Evolutionary conservation across 2,329 filamentous ascomycete species (phyloP), one percentile per base, ranked within the genome.

Genomic region (Diaporthe helianthi): DNA sequence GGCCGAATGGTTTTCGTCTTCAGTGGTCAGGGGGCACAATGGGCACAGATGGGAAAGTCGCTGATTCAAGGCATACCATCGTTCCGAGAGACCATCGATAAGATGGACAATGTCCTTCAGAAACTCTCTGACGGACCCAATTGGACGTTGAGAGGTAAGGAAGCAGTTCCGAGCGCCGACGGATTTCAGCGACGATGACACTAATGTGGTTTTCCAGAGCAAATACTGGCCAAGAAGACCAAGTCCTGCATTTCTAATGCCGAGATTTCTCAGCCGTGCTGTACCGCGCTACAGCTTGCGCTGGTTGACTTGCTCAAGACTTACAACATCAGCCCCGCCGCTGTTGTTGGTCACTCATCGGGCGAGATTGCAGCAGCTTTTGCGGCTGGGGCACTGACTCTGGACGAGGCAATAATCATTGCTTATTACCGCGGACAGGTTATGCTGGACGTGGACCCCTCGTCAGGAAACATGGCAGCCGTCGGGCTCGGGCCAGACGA

Each of bases 271-370:
- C n/a, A 71, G 55, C 72, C 73, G 1, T 26, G 79, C 0, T 82
- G 79, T 61, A 82, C 81, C 2, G 80, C 79, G 0, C 44, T 83
- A 0, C 82, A 83, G 69, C 73, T 83, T 3, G 74, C 74, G 6
- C 71, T 82, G 0, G 76, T 82, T 0, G 76, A 81, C 17, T 63
- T 81, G 1, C 72, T 83, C 9, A 51, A 22, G 7, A 46, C n/a
- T 0, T 71, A 71, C 0, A 74, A 74, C 3, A 51, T 79, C 12
- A n/a, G 55, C 3, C 75, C 78, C 3, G 31, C 53, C 1, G 71
- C 70, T 2, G 76, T 79, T 2, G 68, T 76, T 8, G 70, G 78
- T 2, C 74, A 80, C 61, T 73, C 74, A 31, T 71, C 73, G 2
- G 76, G 76, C 13, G 67, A 69, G 33, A 69, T 69, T 19, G 67